Conservation (phyloP, 2,329 filamentous ascomycete species). For the Ceratocystiopsis minuta region DNA sequence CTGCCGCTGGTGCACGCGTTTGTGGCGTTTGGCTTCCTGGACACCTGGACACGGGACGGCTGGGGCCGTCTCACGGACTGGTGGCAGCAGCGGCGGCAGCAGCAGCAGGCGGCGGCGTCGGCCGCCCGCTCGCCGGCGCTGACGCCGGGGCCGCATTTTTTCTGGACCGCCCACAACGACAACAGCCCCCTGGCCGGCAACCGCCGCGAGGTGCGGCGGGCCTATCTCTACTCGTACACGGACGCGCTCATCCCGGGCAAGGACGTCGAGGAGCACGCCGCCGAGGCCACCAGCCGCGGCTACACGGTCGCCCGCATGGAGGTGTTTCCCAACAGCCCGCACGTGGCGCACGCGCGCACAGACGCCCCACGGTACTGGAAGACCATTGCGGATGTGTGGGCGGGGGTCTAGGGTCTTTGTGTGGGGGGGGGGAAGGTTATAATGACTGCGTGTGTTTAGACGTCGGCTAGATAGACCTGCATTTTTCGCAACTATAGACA, state of each 20-base stretch:
- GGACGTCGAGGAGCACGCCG: constrained; percentile 31
- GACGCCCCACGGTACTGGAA: constrained; percentile 33
- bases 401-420: constrained; percentile 12
- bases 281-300: constrained; percentile 20
- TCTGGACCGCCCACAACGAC: constrained; percentile 18
- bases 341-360: constrained; percentile 30
- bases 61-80: not conserved
- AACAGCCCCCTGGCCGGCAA: constrained; percentile 13
- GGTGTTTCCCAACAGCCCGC: constrained; percentile 26
- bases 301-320: constrained; percentile 23
- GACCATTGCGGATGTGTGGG: constrained; percentile 28
- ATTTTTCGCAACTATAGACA: no score
- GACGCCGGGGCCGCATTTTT: constrained; percentile 1
- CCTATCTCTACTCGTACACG: constrained; percentile 33
- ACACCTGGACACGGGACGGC: constrained; percentile 13
- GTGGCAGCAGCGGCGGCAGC: not conserved
- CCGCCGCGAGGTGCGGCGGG: constrained; percentile 22
- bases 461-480: no score
- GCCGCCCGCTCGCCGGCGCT: not conserved
- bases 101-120: not conserved
- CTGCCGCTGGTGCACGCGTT: constrained; percentile 11
- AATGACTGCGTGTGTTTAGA: no score
- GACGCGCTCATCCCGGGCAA: constrained; percentile 28
- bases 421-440: no score
- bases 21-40: constrained; percentile 17